Evolutionary conservation across 805 yeast species (phyloP), one percentile per base, ranked within the genome.

Genomic region (Saccharomycopsis lassenensis): DNA sequence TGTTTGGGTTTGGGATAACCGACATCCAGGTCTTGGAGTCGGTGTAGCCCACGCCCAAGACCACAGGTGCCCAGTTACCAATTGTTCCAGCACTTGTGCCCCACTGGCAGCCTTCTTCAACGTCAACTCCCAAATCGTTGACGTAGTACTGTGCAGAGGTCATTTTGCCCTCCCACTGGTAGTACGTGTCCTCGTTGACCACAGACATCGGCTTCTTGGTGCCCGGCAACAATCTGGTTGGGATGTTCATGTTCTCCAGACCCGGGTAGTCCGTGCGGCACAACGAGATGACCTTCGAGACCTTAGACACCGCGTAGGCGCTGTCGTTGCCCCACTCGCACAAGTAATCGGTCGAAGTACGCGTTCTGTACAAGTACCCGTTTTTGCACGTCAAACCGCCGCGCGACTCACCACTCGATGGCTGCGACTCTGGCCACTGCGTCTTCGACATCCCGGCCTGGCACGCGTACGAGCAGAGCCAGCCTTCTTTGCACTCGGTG

Each of bases 201-300:
- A 78, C 91, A 36, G 94, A 69, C 50, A 86, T 65, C 41, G 80
- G 78, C 52, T 68, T 59, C 24, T 57, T 41, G 35, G 63, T 52
- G 50, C 94, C 95, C 40, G 79, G 81, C 21, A 57, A 58, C 35
- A 87, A 79, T 43, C 72, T 64, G 43, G 96, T 87, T 58, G 98
- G 97, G 44, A 89, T 71, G 48, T 78, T 91, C 97, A 89, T 91
- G 73, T 86, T 86, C 68, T 89, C 98, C 46, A 95, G 78, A 64
- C 98, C 98, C 54, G 98, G 98, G 74, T 89, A 89, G 61, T 89
- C 98, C 44, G 98, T 89, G 68, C 96, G 80, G 72, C 98, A 89
- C 52, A 91, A 63, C 43, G 97, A 87, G 50, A 89, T 86, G 36
- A 69, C 68, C 42, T 77, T 56, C 47, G 58, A 54, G 41, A 83